Conservation (phyloP, 139 green algal genomes). For the Haematococcus sp. region DNA sequence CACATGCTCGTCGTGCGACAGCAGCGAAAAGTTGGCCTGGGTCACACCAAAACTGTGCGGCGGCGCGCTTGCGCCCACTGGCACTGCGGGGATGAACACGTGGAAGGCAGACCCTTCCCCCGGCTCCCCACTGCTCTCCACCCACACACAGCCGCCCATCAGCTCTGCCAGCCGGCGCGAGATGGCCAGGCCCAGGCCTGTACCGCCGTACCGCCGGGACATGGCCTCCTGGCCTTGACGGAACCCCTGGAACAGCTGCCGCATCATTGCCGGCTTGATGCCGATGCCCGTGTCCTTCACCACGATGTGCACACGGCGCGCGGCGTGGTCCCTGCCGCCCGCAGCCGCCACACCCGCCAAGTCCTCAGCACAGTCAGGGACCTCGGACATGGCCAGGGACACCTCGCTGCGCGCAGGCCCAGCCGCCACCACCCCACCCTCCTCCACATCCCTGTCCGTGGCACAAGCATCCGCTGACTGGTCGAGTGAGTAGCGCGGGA, state of each 20-base stretch:
- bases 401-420: no score
- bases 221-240: constrained; percentile 17
- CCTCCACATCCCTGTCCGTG: no score
- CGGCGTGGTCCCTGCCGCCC: no score
- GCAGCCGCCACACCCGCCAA: no score
- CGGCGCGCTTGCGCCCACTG: background rate
- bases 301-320: constrained; percentile 50
- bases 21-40: background rate
- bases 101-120: constrained; percentile 57
- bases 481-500: no score
- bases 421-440: no score
- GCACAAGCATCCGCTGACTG: no score
- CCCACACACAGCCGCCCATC: constrained; percentile 74
- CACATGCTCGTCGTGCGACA: constrained; percentile 7
- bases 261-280: constrained; percentile 54
- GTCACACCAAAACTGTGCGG: no score
- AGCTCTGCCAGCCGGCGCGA: constrained; percentile 70
- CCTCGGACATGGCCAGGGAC: no score
- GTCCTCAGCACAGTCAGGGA: no score
- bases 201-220: constrained; percentile 65
- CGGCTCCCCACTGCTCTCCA: constrained; percentile 44
- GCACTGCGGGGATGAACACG: constrained; percentile 34
- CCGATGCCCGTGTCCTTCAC: constrained; percentile 84
- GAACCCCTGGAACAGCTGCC: constrained; percentile 24
- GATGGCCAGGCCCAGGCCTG: constrained; percentile 84